A percentile compares a stretch with the other conserved stretches of the same genome.
Evolutionary conservation across 2,329 filamentous ascomycete species (phyloP).

Genomic region (Aspergillus proliferans): DNA sequence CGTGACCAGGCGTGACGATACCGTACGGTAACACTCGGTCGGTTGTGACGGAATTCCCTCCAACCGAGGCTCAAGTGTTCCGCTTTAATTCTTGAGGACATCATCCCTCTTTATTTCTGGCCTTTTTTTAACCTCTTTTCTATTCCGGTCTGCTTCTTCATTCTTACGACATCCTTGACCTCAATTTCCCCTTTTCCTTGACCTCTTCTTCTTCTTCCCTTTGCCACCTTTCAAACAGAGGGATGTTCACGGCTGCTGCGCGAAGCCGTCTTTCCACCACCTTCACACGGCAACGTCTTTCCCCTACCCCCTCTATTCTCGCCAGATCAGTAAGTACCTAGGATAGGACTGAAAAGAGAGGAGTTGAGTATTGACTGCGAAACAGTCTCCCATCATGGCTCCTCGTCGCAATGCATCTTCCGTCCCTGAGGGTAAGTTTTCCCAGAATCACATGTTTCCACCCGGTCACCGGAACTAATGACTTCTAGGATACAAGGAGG

Average conservation of each 20-base stretch:
- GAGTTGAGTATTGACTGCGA: constrained; percentile 5
- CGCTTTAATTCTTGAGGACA: not conserved
- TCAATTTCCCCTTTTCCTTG: constrained; percentile 5
- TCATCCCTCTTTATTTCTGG: not conserved
- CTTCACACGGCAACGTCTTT: constrained; percentile 34
- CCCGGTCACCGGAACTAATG: constrained; percentile 1
- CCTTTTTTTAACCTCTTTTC: constrained; percentile 6
- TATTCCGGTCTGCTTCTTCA: constrained; percentile 7
- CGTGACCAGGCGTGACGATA: constrained; percentile 2
- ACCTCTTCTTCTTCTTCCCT: constrained; percentile 5
- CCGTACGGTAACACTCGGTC: constrained; percentile 5
- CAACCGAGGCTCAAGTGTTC: constrained; percentile 12
- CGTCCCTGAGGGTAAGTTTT: constrained; percentile 38
- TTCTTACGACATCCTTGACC: constrained; percentile 8
- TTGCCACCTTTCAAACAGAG: constrained; percentile 17
- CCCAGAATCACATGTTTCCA: constrained; percentile 13
- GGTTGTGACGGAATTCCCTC: constrained; percentile 9
- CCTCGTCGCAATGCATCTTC: constrained; percentile 39
- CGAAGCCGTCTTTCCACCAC: constrained; percentile 37
- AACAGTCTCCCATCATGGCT: constrained; percentile 35
- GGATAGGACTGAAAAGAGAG: not conserved
- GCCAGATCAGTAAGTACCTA: constrained; percentile 19
- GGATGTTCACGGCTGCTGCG: constrained; percentile 41
- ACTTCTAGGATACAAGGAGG: constrained; percentile 57
- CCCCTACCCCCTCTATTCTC: constrained; percentile 27